phyloP scores from a whole-genome alignment of 441 rosid genomes.

The Gossypium davidsonii region DNA sequence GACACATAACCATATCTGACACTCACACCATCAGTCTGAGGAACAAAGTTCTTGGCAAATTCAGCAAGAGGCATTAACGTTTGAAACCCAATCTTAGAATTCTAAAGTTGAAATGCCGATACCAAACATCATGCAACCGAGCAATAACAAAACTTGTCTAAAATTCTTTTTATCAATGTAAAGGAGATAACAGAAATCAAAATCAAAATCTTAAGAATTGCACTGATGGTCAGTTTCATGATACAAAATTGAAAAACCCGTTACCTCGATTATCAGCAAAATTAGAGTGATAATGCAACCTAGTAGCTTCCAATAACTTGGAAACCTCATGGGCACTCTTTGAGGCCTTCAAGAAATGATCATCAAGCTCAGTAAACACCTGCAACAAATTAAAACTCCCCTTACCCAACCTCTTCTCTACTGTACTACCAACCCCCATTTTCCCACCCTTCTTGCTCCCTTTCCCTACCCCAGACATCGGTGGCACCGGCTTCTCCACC shows the following conservation, averaged over 20 bases:
- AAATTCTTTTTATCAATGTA: background rate
- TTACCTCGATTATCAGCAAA: slow-evolving; percentile 81
- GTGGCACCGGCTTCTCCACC: slow-evolving; percentile 21
- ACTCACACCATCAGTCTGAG: too few relatives aligned
- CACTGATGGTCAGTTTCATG: background rate
- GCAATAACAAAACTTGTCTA: background rate
- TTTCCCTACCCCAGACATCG: slow-evolving; percentile 25
- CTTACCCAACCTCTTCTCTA: slow-evolving; percentile 40
- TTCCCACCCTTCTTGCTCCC: slow-evolving; percentile 41
- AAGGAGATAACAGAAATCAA: too few relatives aligned
- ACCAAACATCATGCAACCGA: background rate
- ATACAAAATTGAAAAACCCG: background rate
- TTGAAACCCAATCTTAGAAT: background rate
- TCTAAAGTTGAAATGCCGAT: background rate
- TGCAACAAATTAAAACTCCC: slow-evolving; percentile 32
- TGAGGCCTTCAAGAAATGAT: slow-evolving; percentile 74
- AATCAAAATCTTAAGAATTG: background rate
- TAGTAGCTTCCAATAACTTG: slow-evolving; percentile 86
- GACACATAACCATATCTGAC: too few relatives aligned
- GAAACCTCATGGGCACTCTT: slow-evolving; percentile 92
- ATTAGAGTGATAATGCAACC: slow-evolving; percentile 92
- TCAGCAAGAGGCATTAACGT: background rate
- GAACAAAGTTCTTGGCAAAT: background rate
- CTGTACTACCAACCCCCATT: slow-evolving; percentile 7
- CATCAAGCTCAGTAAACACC: slow-evolving; percentile 64